Evolutionary conservation across 495 filamentous ascomycete genomes (phyloP), one percentile per base, ranked within the genome.

Genomic region (Penicillium canariense): DNA sequence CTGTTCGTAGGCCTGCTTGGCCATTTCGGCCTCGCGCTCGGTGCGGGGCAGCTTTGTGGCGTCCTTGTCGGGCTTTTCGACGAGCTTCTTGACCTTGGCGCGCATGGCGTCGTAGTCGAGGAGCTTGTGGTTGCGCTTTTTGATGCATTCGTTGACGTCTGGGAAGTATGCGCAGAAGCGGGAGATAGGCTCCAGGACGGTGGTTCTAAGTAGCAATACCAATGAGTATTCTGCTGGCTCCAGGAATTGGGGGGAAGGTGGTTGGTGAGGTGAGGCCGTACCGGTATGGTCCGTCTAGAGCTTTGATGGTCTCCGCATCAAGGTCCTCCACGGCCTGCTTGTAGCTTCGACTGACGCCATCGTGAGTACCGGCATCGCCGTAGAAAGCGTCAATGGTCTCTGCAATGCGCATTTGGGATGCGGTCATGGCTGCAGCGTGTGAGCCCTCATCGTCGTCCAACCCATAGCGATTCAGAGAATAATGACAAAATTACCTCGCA

Each of bases 381-480:
- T 98, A 98, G 73, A 98, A 98, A 14, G 94, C 95, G 69, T 98
- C 94, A 71, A 98, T 98, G 10, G 94, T 98, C 70, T 98, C 94
- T 35, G 94, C 94, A 68, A 98, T 98, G 55, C 95, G 88, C 94
- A 98, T 97, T 68, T 98, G 94, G 31, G 93, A 97, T 2, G 94
- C 93, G 25, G 94, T 98, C 94, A 98, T 98, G 32, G 94, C 94
- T 95, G 45, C 14, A 46, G 14, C 8, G 31, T 28, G 31, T 26
- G n/a, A 39, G 42, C 34, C 11, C 38, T 27, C 9, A 30, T 34
- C 9, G 22, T 28, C 22, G 4, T 23, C 17, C 44, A 35, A n/a
- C n/a, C n/a, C n/a, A n/a, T n/a, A n/a, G 22, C 14, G 11, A 14
- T 27, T 34, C 42, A 10, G n/a, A 18, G n/a, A 26, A 17, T 35